A percentile compares a stretch with the other conserved stretches of the same genome.
Conservation (phyloP, 2,329 filamentous ascomycete genomes). For the Aspergillus brasiliensis region DNA sequence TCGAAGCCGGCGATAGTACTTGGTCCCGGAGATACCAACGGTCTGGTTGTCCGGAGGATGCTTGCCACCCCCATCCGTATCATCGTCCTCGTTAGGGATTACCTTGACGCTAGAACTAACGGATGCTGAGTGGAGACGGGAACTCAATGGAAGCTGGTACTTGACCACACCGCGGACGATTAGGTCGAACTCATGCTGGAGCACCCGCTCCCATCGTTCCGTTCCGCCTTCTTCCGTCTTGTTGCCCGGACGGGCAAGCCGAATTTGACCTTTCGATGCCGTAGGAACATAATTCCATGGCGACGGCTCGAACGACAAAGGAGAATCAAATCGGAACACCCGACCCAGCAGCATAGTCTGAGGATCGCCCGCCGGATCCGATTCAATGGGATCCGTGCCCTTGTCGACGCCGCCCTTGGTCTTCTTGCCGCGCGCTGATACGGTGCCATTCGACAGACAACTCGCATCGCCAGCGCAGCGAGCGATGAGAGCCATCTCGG, state of each 20-base stretch:
- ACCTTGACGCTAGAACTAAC: conserved; percentile 46
- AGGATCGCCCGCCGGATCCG: conserved; percentile 56
- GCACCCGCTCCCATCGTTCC: conserved; percentile 84
- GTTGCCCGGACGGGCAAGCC: conserved; percentile 81
- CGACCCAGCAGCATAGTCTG: conserved; percentile 92
- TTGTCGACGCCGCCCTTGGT: conserved; percentile 50
- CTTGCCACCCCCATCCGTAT: conserved; percentile 19
- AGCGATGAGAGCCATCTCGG: conserved; percentile 31
- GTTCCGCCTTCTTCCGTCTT: conserved; percentile 79
- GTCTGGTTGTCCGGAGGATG: conserved; percentile 32
- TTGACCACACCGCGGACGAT: conserved; percentile 89
- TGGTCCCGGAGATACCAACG: conserved; percentile 23
- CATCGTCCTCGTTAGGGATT: conserved; percentile 36
- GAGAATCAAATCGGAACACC: conserved; percentile 82
- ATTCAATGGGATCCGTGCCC: conserved; percentile 65
- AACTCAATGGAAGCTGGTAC: conserved; percentile 68
- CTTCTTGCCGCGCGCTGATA: conserved; percentile 17
- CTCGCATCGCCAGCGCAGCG: conserved; percentile 26
- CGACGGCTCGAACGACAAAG: conserved; percentile 84
- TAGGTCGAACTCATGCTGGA: conserved; percentile 89
- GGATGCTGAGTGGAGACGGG: conserved; percentile 54
- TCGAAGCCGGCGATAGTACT: conserved; percentile 5
- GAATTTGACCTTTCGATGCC: conserved; percentile 78
- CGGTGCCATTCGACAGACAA: conserved; percentile 20
- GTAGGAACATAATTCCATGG: conserved; percentile 76